phyloP scores from a whole-genome alignment of 306 rosid genomes.

The Castanopsis chinensis region DNA sequence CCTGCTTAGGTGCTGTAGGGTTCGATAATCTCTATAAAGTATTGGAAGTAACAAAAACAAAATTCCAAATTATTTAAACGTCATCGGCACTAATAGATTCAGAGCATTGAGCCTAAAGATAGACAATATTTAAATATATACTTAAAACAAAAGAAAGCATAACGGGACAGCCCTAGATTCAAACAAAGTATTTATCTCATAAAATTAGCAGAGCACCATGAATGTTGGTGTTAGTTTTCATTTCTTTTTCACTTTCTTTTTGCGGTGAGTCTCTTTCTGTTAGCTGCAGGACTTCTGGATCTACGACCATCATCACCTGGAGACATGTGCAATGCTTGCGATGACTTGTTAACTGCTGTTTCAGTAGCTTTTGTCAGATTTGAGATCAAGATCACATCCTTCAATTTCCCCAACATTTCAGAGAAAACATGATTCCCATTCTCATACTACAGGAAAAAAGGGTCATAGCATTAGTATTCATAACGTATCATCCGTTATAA shows the following conservation, averaged over 20 bases:
- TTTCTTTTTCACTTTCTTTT: conserved; percentile 8
- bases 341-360: conserved; percentile 35
- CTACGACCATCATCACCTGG: background rate
- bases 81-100: no score
- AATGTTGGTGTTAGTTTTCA: background rate
- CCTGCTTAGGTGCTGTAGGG: no score
- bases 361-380: conserved; percentile 52
- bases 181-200: background rate
- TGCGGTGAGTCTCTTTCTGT: conserved; percentile 31
- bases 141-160: background rate
- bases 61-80: no score
- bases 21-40: no score
- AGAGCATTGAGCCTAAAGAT: no score
- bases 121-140: no score
- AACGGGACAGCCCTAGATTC: background rate
- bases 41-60: no score
- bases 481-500: background rate
- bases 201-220: background rate
- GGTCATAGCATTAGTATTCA: background rate
- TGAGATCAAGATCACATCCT: conserved; percentile 42
- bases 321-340: conserved; percentile 31
- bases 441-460: conserved; percentile 50
- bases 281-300: conserved; percentile 20
- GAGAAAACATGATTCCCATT: conserved; percentile 30
- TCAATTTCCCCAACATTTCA: conserved; percentile 48